Evolutionary conservation across 305 asterid species (phyloP).

Genomic region (Euphrasia arctica): DNA sequence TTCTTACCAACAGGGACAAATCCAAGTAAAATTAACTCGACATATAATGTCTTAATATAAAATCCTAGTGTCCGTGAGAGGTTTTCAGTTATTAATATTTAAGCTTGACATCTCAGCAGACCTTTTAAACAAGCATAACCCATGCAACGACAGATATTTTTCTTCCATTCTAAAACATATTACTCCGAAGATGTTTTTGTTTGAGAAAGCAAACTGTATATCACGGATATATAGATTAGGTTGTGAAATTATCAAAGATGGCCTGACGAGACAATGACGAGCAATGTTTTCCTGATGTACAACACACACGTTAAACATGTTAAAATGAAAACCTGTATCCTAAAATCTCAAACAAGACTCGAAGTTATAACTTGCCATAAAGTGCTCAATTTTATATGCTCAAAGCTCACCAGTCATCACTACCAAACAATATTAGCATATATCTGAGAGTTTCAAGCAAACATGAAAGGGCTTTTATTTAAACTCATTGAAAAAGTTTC

Average conservation of each 20-base stretch:
- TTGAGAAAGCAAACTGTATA: background rate
- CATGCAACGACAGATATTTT: too few species aligned
- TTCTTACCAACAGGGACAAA: too few species aligned
- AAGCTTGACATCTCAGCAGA: too few species aligned
- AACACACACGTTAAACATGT: too few species aligned
- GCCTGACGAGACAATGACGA: background rate
- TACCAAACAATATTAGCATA: background rate
- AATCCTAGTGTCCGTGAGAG: too few species aligned
- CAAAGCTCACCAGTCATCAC: background rate
- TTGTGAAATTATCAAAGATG: slow-evolving; percentile 2
- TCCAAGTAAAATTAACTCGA: too few species aligned
- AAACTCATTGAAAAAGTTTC: background rate
- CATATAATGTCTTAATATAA: too few species aligned
- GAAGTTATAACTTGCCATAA: background rate
- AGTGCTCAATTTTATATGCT: background rate
- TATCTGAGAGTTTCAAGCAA: background rate
- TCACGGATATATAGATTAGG: background rate
- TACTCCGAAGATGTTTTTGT: too few species aligned
- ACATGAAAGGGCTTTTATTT: background rate
- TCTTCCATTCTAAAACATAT: too few species aligned
- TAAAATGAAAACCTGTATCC: background rate
- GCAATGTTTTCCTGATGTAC: background rate
- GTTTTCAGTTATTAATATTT: too few species aligned
- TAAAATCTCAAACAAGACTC: background rate
- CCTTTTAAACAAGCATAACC: too few species aligned